Percentiles rank a stretch among this genome's conserved stretches.
phyloP scores from a whole-genome alignment of 345 rosid genomes.

The Acer negundo region DNA sequence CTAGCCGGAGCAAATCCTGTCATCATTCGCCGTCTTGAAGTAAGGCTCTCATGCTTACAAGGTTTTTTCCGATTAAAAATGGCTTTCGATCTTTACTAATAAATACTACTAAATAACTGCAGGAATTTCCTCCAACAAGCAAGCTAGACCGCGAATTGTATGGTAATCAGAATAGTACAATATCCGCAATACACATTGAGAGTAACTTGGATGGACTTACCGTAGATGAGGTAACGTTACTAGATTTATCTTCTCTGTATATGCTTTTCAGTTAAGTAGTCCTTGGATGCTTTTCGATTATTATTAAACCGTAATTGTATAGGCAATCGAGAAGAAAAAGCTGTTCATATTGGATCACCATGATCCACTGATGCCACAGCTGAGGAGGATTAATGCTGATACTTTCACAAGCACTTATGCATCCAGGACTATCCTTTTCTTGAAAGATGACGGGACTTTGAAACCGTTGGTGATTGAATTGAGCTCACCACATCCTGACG shows the following conservation, averaged over 20 bases:
- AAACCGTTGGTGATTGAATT: constrained; percentile 83
- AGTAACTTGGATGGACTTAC: constrained; percentile 48
- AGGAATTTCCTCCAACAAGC: constrained; percentile 76
- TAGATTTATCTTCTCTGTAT: not conserved
- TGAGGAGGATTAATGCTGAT: constrained; percentile 55
- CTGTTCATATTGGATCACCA: constrained; percentile 82
- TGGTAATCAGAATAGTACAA: constrained; percentile 60
- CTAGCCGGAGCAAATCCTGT: constrained; percentile 73
- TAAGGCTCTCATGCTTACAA: constrained; percentile 10
- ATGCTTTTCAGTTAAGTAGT: not conserved
- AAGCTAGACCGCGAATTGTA: constrained; percentile 50
- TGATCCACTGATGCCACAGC: constrained; percentile 69
- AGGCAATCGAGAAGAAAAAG: constrained; percentile 63
- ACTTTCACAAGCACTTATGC: constrained; percentile 68
- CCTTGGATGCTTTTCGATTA: not conserved
- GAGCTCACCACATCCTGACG: constrained; percentile 76
- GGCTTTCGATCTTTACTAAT: not conserved
- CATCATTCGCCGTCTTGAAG: constrained; percentile 59
- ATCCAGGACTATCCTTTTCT: constrained; percentile 68
- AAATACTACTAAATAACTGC: constrained; percentile 19
- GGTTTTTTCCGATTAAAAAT: not conserved
- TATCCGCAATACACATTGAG: constrained; percentile 52
- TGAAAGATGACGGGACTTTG: constrained; percentile 76
- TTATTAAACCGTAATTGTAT: not conserved
- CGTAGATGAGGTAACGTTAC: constrained; percentile 48